Evolutionary conservation across 257 asterid species (phyloP).

Genomic region (Apocynum venetum): DNA sequence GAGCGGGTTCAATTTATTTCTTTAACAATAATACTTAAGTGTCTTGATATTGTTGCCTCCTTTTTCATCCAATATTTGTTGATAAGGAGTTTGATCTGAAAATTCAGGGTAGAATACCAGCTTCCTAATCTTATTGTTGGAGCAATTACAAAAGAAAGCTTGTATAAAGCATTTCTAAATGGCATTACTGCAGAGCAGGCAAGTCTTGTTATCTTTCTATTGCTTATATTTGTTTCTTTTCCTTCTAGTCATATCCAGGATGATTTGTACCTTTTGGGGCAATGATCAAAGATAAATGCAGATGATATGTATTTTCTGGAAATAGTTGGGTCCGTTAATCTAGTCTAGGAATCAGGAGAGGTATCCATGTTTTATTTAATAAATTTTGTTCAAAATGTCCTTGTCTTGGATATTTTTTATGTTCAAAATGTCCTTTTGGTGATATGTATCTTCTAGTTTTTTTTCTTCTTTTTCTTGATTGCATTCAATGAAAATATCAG

Average conservation of each 20-base stretch:
- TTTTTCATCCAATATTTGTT: not conserved
- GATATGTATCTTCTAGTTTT: too few species aligned
- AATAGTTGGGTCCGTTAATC: not conserved
- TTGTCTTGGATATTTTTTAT: not conserved
- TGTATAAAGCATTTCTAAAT: slow-evolving; percentile 78
- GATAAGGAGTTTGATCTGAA: slow-evolving; percentile 16
- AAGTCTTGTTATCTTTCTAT: slow-evolving; percentile 22
- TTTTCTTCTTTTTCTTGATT: not conserved
- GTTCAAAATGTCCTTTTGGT: too few species aligned
- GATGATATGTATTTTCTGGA: not conserved
- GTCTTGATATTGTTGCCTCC: not conserved
- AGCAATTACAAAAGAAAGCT: slow-evolving; percentile 91
- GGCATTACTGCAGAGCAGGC: slow-evolving; percentile 93
- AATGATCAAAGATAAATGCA: not conserved
- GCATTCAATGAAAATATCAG: not conserved
- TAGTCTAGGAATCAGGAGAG: not conserved
- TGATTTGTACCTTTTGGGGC: not conserved
- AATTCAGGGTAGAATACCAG: slow-evolving; percentile 88
- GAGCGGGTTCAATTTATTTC: too few species aligned
- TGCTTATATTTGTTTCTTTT: not conserved
- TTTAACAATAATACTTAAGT: not conserved
- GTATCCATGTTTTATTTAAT: not conserved
- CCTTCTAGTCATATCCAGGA: not conserved
- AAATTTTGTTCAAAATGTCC: not conserved
- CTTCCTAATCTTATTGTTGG: slow-evolving; percentile 95